phyloP scores from a whole-genome alignment of 2,329 filamentous ascomycete species.

The Incumbomyces lentus region DNA sequence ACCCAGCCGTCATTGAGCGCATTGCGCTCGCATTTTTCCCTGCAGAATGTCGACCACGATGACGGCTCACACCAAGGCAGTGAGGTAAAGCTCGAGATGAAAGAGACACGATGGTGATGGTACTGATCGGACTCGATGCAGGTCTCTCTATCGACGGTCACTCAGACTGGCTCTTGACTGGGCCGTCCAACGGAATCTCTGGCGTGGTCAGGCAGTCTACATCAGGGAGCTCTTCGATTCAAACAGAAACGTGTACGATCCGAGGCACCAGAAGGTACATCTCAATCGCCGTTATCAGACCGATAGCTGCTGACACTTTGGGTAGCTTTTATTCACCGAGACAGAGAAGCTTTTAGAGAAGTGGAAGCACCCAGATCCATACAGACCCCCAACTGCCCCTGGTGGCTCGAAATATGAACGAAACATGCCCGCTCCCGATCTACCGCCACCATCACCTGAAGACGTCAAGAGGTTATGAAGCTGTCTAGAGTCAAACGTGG shows the following conservation, averaged over 20 bases:
- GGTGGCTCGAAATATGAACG: constrained; percentile 96
- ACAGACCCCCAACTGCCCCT: constrained; percentile 76
- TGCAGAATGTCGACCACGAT: constrained; percentile 27
- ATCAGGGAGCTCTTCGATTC: constrained; percentile 90
- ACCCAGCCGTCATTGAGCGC: constrained; percentile 3
- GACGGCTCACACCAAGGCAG: constrained; percentile 24
- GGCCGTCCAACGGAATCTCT: constrained; percentile 83
- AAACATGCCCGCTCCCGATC: constrained; percentile 69
- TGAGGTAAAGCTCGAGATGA: constrained; percentile 25
- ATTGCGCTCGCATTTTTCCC: constrained; percentile 7
- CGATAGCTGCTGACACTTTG: constrained; percentile 12
- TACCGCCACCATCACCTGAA: constrained; percentile 42
- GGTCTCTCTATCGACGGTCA: constrained; percentile 76
- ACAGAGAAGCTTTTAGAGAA: constrained; percentile 78
- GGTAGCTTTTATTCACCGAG: constrained; percentile 70
- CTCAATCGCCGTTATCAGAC: neutral
- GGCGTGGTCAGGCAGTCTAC: constrained; percentile 93
- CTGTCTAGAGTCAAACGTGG: too few species aligned
- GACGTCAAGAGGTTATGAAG: constrained; percentile 19
- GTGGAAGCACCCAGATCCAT: constrained; percentile 98
- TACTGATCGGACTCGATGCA: constrained; percentile 23
- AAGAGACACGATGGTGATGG: neutral
- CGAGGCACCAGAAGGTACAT: constrained; percentile 71
- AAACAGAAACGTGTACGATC: constrained; percentile 74
- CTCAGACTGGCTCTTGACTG: constrained; percentile 91